Conservation (phyloP, 306 rosid species). For the Pachyrhizus erosus region DNA sequence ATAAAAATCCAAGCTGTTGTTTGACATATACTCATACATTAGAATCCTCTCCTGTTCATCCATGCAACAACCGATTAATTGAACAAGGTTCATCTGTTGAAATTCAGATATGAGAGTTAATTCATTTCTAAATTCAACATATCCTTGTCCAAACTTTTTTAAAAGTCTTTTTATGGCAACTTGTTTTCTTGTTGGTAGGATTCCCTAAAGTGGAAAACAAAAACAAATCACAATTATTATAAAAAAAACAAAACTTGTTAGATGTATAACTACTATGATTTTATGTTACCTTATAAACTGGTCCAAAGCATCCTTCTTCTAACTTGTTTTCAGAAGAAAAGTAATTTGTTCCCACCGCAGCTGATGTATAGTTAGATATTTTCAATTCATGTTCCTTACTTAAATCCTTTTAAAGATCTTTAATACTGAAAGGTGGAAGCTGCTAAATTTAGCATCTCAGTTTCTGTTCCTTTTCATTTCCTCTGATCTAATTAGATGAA, state of each 20-base stretch:
- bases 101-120: too few relatives aligned
- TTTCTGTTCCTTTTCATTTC: neutral
- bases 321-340: neutral
- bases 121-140: too few relatives aligned
- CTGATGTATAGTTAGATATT: neutral
- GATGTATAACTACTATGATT: too few relatives aligned
- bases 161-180: neutral
- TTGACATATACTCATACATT: too few relatives aligned
- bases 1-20: too few relatives aligned
- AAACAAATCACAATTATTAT: neutral
- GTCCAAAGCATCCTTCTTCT: neutral
- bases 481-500: neutral
- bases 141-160: too few relatives aligned
- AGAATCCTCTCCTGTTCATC: too few relatives aligned
- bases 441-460: neutral
- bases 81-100: too few relatives aligned
- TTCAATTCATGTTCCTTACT: too few relatives aligned
- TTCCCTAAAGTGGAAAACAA: neutral
- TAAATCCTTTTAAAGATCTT: neutral
- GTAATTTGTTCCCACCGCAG: neutral
- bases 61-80: too few relatives aligned
- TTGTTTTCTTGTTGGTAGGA: neutral
- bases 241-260: too few relatives aligned
- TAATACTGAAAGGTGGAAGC: neutral
- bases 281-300: neutral